Percentiles rank a stretch among this genome's conserved stretches.
phyloP scores from a whole-genome alignment of 2,329 filamentous ascomycete species.

The Hymenoscyphus scutula region DNA sequence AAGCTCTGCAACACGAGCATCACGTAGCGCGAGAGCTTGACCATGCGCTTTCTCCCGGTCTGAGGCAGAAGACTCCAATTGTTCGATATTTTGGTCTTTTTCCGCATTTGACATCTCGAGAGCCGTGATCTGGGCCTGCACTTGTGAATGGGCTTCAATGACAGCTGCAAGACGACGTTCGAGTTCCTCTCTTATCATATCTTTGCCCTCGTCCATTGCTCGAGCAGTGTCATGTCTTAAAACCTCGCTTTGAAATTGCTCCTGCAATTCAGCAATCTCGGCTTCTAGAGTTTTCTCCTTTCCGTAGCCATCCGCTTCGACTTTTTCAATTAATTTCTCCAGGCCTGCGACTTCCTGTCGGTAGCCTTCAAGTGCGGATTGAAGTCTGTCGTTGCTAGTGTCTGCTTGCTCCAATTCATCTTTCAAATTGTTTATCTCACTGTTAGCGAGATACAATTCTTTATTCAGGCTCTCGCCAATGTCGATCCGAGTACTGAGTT shows the following conservation, averaged over 20 bases:
- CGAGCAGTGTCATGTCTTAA: conserved; percentile 33
- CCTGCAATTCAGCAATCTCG: conserved; percentile 24
- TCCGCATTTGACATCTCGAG: conserved; percentile 33
- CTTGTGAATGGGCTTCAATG: conserved; percentile 39
- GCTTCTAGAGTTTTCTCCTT: conserved; percentile 19
- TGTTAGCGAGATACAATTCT: conserved; percentile 38
- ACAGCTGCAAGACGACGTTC: conserved; percentile 46
- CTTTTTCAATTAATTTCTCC: conserved; percentile 48
- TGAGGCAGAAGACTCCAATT: conserved; percentile 11
- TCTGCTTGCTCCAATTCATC: conserved; percentile 38
- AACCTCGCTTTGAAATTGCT: conserved; percentile 39
- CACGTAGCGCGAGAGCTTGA: conserved; percentile 48
- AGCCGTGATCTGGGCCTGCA: conserved; percentile 39
- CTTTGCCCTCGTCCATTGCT: conserved; percentile 38
- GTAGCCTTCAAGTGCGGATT: conserved; percentile 52
- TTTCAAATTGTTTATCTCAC: conserved; percentile 19
- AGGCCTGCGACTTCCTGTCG: conserved; percentile 53
- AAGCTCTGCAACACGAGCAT: conserved; percentile 50
- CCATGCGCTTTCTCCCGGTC: conserved; percentile 39
- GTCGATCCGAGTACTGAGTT: conserved; percentile 52
- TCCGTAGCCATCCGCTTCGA: conserved; percentile 42
- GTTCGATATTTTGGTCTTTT: conserved; percentile 18
- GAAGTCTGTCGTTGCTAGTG: conserved; percentile 48
- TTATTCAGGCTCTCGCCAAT: conserved; percentile 49
- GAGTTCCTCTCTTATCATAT: conserved; percentile 42